phyloP scores from a whole-genome alignment of 108 stramenopile species.

The Licmophora abbreviata region DNA sequence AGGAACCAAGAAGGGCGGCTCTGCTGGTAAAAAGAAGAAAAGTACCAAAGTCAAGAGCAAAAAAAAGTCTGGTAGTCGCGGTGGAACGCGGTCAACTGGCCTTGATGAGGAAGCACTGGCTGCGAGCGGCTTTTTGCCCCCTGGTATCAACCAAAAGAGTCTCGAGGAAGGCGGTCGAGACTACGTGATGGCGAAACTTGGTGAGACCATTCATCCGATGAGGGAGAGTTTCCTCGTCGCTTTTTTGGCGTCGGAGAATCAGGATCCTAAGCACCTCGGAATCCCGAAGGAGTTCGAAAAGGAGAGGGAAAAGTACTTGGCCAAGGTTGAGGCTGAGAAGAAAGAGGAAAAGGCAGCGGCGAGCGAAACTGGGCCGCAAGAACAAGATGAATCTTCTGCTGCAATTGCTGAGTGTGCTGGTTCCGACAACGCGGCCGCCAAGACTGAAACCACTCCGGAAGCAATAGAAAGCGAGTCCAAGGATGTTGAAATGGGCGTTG shows the following conservation, averaged over 20 bases:
- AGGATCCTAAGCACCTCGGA: slow-evolving; percentile 56
- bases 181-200: slow-evolving; percentile 89
- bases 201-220: slow-evolving; percentile 94
- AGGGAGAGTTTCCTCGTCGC: slow-evolving; percentile 97
- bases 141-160: slow-evolving; percentile 68
- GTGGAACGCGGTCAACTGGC: slow-evolving; percentile 83
- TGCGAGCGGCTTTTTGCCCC: slow-evolving; percentile 66
- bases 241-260: slow-evolving; percentile 80
- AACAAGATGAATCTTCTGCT: no score
- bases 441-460: no score
- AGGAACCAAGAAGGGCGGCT: slow-evolving; percentile 46
- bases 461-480: no score
- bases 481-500: no score
- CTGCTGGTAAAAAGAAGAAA: slow-evolving; percentile 60
- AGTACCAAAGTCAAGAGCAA: slow-evolving; percentile 38
- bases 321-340: not conserved
- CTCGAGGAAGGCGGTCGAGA: slow-evolving; percentile 80
- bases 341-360: slow-evolving; percentile 7
- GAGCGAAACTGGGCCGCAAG: slow-evolving; percentile 11
- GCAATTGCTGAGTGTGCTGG: no score
- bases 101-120: slow-evolving; percentile 76
- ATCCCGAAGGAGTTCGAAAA: slow-evolving; percentile 76
- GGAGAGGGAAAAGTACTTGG: slow-evolving; percentile 50
- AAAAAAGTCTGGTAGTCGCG: slow-evolving; percentile 64
- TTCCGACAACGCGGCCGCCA: no score